Conservation (phyloP, 805 yeast genomes). For the Candida morakotiae region DNA sequence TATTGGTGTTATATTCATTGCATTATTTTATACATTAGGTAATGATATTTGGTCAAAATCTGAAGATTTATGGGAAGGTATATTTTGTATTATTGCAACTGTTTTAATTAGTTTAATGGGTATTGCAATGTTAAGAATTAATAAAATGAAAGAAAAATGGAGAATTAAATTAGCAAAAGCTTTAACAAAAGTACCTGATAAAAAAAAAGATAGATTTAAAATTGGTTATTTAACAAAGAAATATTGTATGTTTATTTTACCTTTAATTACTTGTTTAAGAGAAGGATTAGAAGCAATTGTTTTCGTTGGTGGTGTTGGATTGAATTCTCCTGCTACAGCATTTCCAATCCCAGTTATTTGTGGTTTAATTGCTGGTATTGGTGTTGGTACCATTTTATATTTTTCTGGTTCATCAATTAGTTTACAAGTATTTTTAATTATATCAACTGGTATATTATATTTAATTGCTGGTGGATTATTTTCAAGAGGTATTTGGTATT, state of each 20-base stretch:
- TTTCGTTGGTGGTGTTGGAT: slow-evolving; percentile 44
- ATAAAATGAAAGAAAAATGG: slow-evolving; percentile 97
- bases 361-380: slow-evolving; percentile 77
- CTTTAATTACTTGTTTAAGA: slow-evolving; percentile 87
- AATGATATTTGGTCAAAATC: slow-evolving; percentile 81
- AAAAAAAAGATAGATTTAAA: slow-evolving; percentile 43
- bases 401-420: slow-evolving; percentile 79
- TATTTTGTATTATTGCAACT: slow-evolving; percentile 86
- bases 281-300: slow-evolving; percentile 73
- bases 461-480: slow-evolving; percentile 89
- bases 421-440: slow-evolving; percentile 81
- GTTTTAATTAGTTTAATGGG: slow-evolving; percentile 91
- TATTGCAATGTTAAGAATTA: slow-evolving; percentile 90
- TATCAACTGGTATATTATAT: slow-evolving; percentile 85
- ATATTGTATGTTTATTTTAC: slow-evolving; percentile 85
- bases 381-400: slow-evolving; percentile 69
- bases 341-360: slow-evolving; percentile 92
- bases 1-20: slow-evolving; percentile 91
- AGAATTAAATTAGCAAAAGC: slow-evolving; percentile 90
- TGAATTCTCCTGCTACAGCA: slow-evolving; percentile 39
- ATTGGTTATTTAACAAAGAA: slow-evolving; percentile 44
- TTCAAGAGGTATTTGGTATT: slow-evolving; percentile 90
- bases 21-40: slow-evolving; percentile 79
- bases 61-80: slow-evolving; percentile 97
- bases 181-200: slow-evolving; percentile 54